Evolutionary conservation across 495 filamentous ascomycete species (phyloP), one percentile per base, ranked within the genome.

Genomic region (Penicillium malachiteum): DNA sequence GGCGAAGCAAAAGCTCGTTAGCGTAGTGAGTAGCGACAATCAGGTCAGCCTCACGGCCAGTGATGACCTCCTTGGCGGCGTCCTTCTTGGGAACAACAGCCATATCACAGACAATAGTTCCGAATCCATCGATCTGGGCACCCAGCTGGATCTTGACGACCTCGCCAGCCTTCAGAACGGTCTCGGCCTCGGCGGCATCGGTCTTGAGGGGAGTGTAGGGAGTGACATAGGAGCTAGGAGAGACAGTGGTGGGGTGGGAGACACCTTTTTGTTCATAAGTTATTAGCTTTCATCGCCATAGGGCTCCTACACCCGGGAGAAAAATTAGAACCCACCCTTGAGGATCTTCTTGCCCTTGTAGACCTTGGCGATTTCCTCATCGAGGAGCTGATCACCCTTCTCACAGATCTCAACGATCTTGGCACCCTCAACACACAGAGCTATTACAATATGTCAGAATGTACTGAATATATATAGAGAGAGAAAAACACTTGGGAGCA

Each of bases 111-210:
- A 97, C 89, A 62, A 98, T 97, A 60, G 92, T 87, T 64, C 92
- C 90, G 70, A 97, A 93, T 45, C 94, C 94, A 78, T 97, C 94
- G 54, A 98, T 96, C 77, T 98, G 94, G 38, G 93, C 94, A 64
- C 94, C 94, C 9, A 98, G 84, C 73, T 97, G 95, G 71, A 98
- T 92, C 82, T 98, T 98, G 69, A 93, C 78, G 54, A 89, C 71
- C 74, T 98, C 93, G 43, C 85, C 88, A 43, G 85, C 80, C 78
- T 96, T 91, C 57, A 98, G 76, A 54, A 82, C 79, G 30, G 82
- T 81, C 37, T 81, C 83, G 42, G 91, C 90, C 74, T 98, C 94
- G 68, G 90, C 85, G 62, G 84, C 75, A 64, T 97, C 94, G 45
- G 91, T 84, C 33, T 83, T 81, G 59, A 98, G 78, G 37, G 94